Conservation (phyloP, 1,284 basidiomycete species). For the Ganoderma boninense region DNA sequence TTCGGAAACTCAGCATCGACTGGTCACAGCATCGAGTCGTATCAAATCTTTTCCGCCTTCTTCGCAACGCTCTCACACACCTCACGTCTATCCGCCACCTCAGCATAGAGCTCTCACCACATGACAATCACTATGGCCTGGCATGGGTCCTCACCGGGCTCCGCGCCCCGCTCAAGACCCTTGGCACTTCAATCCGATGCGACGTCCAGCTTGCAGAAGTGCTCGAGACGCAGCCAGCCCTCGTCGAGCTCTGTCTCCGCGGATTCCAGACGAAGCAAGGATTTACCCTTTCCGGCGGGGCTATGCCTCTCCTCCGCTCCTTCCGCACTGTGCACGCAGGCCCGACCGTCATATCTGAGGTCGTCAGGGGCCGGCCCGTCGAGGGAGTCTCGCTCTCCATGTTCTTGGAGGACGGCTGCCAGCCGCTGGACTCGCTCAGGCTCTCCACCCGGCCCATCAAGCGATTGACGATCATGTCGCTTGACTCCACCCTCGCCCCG, state of each 20-base stretch:
- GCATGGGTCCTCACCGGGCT: slow-evolving; percentile 55
- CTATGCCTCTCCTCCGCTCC: slow-evolving; percentile 56
- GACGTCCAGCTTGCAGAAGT: slow-evolving; percentile 57
- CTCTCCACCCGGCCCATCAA: slow-evolving; percentile 50
- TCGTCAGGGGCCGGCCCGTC: slow-evolving; percentile 59
- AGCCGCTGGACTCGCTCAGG: slow-evolving; percentile 54
- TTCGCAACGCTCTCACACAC: slow-evolving; percentile 51
- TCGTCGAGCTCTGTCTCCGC: slow-evolving; percentile 61
- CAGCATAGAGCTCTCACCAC: slow-evolving; percentile 54
- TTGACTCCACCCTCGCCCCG: slow-evolving; percentile 53
- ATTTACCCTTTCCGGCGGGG: slow-evolving; percentile 48
- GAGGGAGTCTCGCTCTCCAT: slow-evolving; percentile 61
- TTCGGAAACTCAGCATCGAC: slow-evolving; percentile 54
- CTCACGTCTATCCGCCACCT: slow-evolving; percentile 52
- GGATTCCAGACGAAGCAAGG: slow-evolving; percentile 48
- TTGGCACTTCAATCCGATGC: slow-evolving; percentile 63
- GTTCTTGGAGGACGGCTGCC: slow-evolving; percentile 47
- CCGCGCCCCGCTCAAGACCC: slow-evolving; percentile 51
- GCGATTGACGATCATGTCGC: slow-evolving; percentile 64
- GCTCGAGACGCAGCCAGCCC: slow-evolving; percentile 55
- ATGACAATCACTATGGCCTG: slow-evolving; percentile 45
- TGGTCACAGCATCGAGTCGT: slow-evolving; percentile 44
- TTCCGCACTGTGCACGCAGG: slow-evolving; percentile 65
- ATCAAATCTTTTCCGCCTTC: slow-evolving; percentile 56
- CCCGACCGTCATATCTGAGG: slow-evolving; percentile 51